Conservation (phyloP, 1,284 basidiomycete species). For the Apiotrichum siamense region DNA sequence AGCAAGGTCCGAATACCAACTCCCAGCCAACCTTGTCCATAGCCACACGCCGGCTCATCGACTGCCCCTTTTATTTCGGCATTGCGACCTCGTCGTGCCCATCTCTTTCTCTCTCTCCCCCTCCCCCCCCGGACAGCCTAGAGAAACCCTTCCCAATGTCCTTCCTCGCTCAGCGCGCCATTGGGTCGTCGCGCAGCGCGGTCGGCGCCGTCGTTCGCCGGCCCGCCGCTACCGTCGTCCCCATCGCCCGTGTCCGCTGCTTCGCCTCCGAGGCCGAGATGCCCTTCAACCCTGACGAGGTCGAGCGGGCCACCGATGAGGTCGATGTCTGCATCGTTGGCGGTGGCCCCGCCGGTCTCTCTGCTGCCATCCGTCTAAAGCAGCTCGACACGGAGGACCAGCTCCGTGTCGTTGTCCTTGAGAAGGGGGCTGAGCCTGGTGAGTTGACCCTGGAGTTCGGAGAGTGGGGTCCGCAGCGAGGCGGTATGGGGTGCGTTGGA, state of each 20-base stretch:
- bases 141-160: constrained; percentile 8
- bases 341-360: constrained; percentile 88
- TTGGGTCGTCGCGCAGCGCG: constrained; percentile 16
- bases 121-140: background rate
- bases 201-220: constrained; percentile 10
- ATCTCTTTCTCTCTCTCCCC: background rate
- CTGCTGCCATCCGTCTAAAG: constrained; percentile 92
- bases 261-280: constrained; percentile 31
- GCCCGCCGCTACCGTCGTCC: constrained; percentile 4
- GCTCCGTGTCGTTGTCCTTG: constrained; percentile 85
- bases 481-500: no score
- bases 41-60: no score
- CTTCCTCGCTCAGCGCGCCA: constrained; percentile 14
- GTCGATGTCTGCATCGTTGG: constrained; percentile 98
- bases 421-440: constrained; percentile 92
- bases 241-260: constrained; percentile 6
- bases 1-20: background rate
- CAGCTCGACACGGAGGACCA: constrained; percentile 80
- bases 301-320: constrained; percentile 76
- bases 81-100: background rate
- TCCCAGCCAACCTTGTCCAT: no score
- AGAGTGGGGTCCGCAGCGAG: no score
- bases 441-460: constrained; percentile 44
- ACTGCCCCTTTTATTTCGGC: background rate
- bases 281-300: constrained; percentile 40